Evolutionary conservation across 805 yeast species (phyloP).

Genomic region (Pichia manshurica): DNA sequence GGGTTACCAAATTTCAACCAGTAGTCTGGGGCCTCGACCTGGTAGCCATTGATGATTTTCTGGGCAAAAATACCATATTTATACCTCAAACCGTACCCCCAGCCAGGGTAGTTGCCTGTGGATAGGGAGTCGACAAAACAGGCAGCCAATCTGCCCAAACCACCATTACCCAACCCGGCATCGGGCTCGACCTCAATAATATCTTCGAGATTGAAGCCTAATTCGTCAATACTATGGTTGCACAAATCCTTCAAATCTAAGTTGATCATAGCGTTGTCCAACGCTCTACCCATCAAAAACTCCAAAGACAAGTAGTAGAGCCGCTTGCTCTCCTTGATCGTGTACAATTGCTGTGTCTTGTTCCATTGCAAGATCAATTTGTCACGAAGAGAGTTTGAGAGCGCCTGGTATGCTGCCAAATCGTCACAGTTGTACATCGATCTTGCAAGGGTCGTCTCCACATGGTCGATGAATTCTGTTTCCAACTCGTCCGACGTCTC

Average conservation of each 20-base stretch:
- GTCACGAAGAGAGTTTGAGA: slow-evolving; percentile 74
- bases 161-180: slow-evolving; percentile 94
- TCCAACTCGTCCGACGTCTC: slow-evolving; percentile 54
- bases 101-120: slow-evolving; percentile 82
- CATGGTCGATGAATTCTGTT: slow-evolving; percentile 68
- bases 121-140: slow-evolving; percentile 88
- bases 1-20: slow-evolving; percentile 89
- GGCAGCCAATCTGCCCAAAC: slow-evolving; percentile 90
- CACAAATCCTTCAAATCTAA: slow-evolving; percentile 61
- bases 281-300: slow-evolving; percentile 89
- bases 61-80: slow-evolving; percentile 92
- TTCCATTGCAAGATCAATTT: slow-evolving; percentile 83
- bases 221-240: slow-evolving; percentile 50
- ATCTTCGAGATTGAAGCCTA: slow-evolving; percentile 87
- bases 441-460: slow-evolving; percentile 87
- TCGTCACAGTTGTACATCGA: slow-evolving; percentile 88
- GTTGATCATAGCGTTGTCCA: slow-evolving; percentile 90
- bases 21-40: slow-evolving; percentile 90
- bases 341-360: slow-evolving; percentile 85
- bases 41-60: slow-evolving; percentile 84
- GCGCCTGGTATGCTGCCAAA: slow-evolving; percentile 88
- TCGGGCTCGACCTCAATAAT: slow-evolving; percentile 82
- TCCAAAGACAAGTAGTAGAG: slow-evolving; percentile 83
- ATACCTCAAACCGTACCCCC: slow-evolving; percentile 95
- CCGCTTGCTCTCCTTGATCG: slow-evolving; percentile 76